phyloP scores from a whole-genome alignment of 805 yeast species.

The Nakazawaea wyomingensis region DNA sequence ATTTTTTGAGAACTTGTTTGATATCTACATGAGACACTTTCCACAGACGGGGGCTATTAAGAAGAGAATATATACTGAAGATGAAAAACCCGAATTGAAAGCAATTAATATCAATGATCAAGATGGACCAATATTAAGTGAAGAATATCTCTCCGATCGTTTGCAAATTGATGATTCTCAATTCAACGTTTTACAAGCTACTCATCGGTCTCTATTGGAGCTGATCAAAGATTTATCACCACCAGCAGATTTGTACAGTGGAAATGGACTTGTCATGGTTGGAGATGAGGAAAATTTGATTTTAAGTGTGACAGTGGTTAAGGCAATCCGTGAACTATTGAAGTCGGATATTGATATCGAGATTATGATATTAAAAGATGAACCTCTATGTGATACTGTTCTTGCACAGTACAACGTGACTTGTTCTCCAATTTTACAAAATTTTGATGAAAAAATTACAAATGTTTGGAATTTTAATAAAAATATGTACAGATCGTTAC shows the following conservation, averaged over 20 bases:
- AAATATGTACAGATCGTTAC: constrained; percentile 48
- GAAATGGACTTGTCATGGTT: constrained; percentile 43
- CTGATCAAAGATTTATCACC: neutral
- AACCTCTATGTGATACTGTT: constrained; percentile 57
- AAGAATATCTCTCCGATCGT: constrained; percentile 2
- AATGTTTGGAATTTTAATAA: constrained; percentile 46
- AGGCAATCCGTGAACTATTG: constrained; percentile 39
- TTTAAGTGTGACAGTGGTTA: constrained; percentile 33
- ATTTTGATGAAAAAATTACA: constrained; percentile 51
- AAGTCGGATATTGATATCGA: constrained; percentile 68
- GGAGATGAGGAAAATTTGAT: constrained; percentile 42
- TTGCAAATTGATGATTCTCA: neutral
- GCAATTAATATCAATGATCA: constrained; percentile 8
- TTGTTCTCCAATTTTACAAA: constrained; percentile 62
- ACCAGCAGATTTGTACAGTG: constrained; percentile 24
- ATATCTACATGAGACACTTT: constrained; percentile 10
- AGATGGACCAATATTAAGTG: constrained; percentile 1
- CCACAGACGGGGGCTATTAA: constrained; percentile 8
- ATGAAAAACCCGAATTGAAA: too few relatives aligned
- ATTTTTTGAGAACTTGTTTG: constrained; percentile 5
- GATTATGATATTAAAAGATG: constrained; percentile 72
- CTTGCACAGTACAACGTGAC: constrained; percentile 57
- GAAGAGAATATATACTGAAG: neutral
- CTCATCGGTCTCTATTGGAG: constrained; percentile 1
- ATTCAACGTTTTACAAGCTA: neutral